A percentile compares a stretch with the other conserved stretches of the same genome.
These are phyloP conservation scores for Lodderomyces elongisporus DNA, from an alignment of 1,139 yeast genomes.

Conservation along the genomic window DNA sequence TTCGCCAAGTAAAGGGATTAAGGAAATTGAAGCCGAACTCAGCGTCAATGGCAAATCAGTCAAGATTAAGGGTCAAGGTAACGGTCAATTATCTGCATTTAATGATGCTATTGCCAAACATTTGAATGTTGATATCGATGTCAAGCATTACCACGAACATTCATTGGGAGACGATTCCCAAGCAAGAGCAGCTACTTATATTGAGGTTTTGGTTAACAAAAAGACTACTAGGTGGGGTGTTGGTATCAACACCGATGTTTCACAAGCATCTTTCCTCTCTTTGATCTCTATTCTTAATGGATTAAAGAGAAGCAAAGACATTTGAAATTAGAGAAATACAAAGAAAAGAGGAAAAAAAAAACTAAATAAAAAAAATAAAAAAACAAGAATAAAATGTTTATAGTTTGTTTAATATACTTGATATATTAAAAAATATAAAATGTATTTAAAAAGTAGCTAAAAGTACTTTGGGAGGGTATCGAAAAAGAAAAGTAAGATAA, in stretches of 20 bases:
- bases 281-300: constrained; percentile 69
- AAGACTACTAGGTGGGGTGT: constrained; percentile 77
- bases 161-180: constrained; percentile 83
- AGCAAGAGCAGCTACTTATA: constrained; percentile 87
- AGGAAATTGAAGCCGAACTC: constrained; percentile 33
- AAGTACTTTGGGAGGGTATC: no score
- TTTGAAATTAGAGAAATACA: constrained; percentile 3
- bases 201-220: constrained; percentile 56
- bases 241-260: constrained; percentile 86
- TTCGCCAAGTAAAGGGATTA: constrained; percentile 27
- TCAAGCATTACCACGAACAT: constrained; percentile 85
- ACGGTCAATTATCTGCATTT: constrained; percentile 94
- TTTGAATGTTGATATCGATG: constrained; percentile 59
- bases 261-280: constrained; percentile 77
- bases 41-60: constrained; percentile 44
- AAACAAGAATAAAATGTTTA: no score
- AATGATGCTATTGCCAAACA: constrained; percentile 65
- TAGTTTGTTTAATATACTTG: no score
- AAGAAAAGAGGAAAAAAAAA: no score
- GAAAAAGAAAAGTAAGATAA: no score
- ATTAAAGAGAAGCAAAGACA: constrained; percentile 19
- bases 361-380: no score
- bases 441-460: no score
- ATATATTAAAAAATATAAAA: no score
- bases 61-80: constrained; percentile 68